A percentile compares a stretch with the other conserved stretches of the same genome.
Evolutionary conservation across 2,329 filamentous ascomycete genomes (phyloP).

Genomic region (Bipolaris bicolor): DNA sequence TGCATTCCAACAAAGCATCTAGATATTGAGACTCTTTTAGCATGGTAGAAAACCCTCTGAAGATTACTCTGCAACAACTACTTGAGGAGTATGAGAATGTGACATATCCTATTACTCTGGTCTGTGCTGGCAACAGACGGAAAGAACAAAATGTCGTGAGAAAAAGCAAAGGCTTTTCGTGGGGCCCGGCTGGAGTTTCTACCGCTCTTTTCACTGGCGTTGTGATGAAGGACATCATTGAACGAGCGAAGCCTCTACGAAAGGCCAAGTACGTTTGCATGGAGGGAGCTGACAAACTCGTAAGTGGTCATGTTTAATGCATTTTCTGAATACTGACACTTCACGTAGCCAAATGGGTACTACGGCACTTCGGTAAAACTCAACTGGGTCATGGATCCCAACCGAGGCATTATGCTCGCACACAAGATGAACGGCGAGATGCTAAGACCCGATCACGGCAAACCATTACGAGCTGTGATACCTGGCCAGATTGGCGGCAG

Average conservation of each 20-base stretch:
- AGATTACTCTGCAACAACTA: constrained; percentile 73
- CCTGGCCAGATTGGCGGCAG: constrained; percentile 91
- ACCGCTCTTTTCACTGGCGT: constrained; percentile 89
- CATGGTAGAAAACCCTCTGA: constrained; percentile 79
- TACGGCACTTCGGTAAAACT: constrained; percentile 89
- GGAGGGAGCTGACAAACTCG: constrained; percentile 83
- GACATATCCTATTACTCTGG: constrained; percentile 85
- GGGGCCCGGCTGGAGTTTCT: constrained; percentile 85
- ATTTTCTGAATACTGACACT: constrained; percentile 14
- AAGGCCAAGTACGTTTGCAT: constrained; percentile 85
- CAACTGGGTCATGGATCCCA: constrained; percentile 84
- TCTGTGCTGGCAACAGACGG: constrained; percentile 88
- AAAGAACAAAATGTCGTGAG: constrained; percentile 92
- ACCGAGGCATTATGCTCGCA: constrained; percentile 83
- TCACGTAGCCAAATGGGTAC: constrained; percentile 74
- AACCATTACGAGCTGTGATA: constrained; percentile 80
- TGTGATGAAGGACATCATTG: constrained; percentile 73
- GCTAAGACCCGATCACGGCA: constrained; percentile 83
- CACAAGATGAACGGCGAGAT: constrained; percentile 89
- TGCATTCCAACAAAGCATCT: not conserved
- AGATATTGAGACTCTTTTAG: constrained; percentile 38
- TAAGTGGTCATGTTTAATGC: constrained; percentile 34
- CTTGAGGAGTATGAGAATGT: constrained; percentile 77
- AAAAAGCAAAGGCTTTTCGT: constrained; percentile 93
- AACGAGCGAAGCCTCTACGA: constrained; percentile 69